phyloP scores from a whole-genome alignment of 176 grass and related monocot genomes.

The Carex scoparia region DNA sequence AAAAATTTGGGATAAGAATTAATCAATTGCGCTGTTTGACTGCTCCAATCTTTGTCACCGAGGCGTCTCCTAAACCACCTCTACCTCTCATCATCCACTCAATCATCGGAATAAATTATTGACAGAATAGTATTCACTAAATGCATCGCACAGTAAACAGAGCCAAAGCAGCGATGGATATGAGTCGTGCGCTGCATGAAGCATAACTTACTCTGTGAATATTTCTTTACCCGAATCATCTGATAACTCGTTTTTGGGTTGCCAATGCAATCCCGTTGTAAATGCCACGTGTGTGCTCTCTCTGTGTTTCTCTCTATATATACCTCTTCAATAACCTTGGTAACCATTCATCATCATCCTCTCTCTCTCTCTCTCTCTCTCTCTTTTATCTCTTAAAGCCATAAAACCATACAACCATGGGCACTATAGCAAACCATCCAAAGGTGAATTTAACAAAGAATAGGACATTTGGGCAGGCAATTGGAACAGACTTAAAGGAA shows the following conservation, averaged over 20 bases:
- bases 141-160: too few species aligned
- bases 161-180: too few species aligned
- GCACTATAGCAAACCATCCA: constrained; percentile 33
- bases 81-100: background rate
- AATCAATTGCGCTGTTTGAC: background rate
- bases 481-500: constrained; percentile 52
- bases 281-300: constrained; percentile 5
- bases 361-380: background rate
- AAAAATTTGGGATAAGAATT: background rate
- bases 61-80: background rate
- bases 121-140: too few species aligned
- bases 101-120: background rate
- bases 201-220: too few species aligned
- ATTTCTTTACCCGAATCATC: background rate
- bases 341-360: background rate
- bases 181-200: too few species aligned
- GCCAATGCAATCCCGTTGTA: background rate
- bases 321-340: background rate
- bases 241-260: background rate
- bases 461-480: constrained; percentile 17
- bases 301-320: background rate
- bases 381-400: background rate
- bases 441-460: constrained; percentile 48
- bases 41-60: background rate
- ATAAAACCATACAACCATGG: constrained; percentile 51